phyloP scores from a whole-genome alignment of 2,329 filamentous ascomycete genomes.

The Ophiostoma novo-ulmi region DNA sequence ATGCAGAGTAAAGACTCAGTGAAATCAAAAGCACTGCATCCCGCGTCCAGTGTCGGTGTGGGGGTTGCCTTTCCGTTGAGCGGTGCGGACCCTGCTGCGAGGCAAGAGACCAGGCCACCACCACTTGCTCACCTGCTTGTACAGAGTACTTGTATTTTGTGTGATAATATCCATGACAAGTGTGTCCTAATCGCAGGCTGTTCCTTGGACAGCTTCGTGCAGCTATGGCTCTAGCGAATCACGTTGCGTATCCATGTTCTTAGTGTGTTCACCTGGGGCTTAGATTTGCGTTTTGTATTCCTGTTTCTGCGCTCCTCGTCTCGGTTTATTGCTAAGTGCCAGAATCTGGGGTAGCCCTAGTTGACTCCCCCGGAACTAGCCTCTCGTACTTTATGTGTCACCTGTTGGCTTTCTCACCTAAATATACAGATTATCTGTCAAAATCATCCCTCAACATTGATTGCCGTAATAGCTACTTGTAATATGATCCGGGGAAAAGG shows the following conservation, averaged over 20 bases:
- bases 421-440: not conserved
- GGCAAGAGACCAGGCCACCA: not conserved
- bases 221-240: not conserved
- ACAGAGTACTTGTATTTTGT: constrained; percentile 32
- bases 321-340: not conserved
- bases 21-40: not conserved
- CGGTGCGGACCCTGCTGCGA: not conserved
- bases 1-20: not conserved
- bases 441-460: not conserved
- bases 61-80: not conserved
- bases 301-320: not conserved
- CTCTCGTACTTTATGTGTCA: not conserved
- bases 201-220: not conserved
- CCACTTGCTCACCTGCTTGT: not conserved
- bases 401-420: not conserved
- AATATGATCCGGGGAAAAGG: not conserved
- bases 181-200: not conserved
- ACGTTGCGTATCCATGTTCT: not conserved
- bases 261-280: not conserved
- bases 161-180: constrained; percentile 6
- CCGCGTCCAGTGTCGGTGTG: not conserved
- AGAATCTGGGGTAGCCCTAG: constrained; percentile 1
- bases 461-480: constrained; percentile 1
- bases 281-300: not conserved
- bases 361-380: not conserved